phyloP scores from a whole-genome alignment of 345 rosid species.

The Ceriops zippeliana region DNA sequence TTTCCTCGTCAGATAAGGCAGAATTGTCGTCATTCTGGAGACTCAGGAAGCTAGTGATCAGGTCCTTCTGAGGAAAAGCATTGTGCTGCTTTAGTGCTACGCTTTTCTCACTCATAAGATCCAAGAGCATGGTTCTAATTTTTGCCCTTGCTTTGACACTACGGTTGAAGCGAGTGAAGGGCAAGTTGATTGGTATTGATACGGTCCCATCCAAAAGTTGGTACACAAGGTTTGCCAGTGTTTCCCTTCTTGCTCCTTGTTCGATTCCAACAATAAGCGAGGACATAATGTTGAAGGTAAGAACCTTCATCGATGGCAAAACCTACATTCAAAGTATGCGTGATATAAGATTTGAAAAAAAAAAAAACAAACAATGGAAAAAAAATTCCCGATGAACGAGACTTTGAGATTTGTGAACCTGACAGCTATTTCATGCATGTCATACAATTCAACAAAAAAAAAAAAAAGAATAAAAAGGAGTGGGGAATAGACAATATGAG shows the following conservation, averaged over 20 bases:
- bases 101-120: slow-evolving; percentile 13
- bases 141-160: slow-evolving; percentile 11
- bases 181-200: slow-evolving; percentile 27
- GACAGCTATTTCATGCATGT: too few relatives aligned
- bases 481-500: too few relatives aligned
- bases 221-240: slow-evolving; percentile 12
- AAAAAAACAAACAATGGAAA: too few relatives aligned
- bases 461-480: too few relatives aligned
- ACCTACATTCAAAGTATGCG: slow-evolving; percentile 10
- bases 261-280: slow-evolving; percentile 29
- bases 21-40: neutral
- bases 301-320: slow-evolving; percentile 34
- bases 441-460: neutral
- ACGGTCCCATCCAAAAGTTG: slow-evolving; percentile 21
- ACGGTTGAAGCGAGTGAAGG: slow-evolving; percentile 25
- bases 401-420: too few relatives aligned
- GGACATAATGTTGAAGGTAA: slow-evolving; percentile 36
- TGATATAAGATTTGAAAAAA: neutral
- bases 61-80: slow-evolving; percentile 16
- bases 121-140: neutral
- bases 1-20: slow-evolving; percentile 17
- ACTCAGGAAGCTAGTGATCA: slow-evolving; percentile 24
- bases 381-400: too few relatives aligned
- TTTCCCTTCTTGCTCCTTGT: slow-evolving; percentile 17
- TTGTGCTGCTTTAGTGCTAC: slow-evolving; percentile 9